A percentile compares a stretch with the other conserved stretches of the same genome.
Conservation (phyloP, 441 rosid species). For the Daphne laureola region DNA sequence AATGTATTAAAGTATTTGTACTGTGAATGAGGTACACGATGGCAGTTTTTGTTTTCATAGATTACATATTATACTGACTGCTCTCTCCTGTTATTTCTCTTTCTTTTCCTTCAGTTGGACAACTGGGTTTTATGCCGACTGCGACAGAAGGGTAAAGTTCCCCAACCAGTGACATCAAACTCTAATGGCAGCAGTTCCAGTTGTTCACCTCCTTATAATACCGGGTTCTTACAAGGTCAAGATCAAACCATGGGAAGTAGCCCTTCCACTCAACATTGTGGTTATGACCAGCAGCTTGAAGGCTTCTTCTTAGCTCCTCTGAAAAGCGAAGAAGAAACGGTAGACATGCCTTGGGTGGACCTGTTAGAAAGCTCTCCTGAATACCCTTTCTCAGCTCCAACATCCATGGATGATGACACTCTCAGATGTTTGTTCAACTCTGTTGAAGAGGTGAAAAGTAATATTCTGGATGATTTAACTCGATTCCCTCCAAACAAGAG, state of each 20-base stretch:
- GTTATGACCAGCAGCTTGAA: background rate
- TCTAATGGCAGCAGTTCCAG: slow-evolving; percentile 9
- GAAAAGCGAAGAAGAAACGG: slow-evolving; percentile 11
- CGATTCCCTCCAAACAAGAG: slow-evolving; percentile 14
- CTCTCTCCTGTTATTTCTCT: too few relatives aligned
- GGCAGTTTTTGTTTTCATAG: too few relatives aligned
- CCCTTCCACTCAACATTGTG: background rate
- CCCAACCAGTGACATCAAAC: slow-evolving; percentile 4
- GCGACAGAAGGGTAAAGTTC: slow-evolving; percentile 12
- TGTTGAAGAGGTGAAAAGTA: slow-evolving; percentile 19
- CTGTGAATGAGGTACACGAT: background rate
- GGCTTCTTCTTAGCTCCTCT: slow-evolving; percentile 13
- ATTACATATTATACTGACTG: too few relatives aligned
- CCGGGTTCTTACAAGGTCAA: slow-evolving; percentile 28
- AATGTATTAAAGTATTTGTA: background rate
- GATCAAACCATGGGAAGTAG: slow-evolving; percentile 6
- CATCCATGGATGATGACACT: slow-evolving; percentile 9
- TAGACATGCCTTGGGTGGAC: slow-evolving; percentile 7
- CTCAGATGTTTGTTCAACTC: slow-evolving; percentile 19
- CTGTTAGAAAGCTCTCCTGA: slow-evolving; percentile 19
- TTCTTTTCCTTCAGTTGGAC: slow-evolving; percentile 24
- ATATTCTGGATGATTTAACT: slow-evolving; percentile 22
- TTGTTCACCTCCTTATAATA: slow-evolving; percentile 5
- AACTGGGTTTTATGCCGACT: slow-evolving; percentile 39
- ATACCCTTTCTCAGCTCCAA: slow-evolving; percentile 10